phyloP scores from a whole-genome alignment of 495 filamentous ascomycete species.

The Aspergillus diversus region DNA sequence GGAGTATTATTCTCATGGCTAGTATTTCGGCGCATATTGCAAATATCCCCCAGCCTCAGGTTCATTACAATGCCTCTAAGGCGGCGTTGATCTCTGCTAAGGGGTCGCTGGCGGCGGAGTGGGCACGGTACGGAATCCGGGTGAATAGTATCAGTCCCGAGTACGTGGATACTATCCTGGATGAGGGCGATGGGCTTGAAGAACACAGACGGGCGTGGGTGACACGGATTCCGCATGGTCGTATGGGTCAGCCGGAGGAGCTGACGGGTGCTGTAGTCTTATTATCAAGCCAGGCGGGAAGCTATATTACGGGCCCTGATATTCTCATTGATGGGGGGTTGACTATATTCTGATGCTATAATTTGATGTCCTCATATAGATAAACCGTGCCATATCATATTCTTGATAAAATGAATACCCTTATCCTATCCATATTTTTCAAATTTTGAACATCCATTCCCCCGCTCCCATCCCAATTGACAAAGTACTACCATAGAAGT shows the following conservation, averaged over 20 bases:
- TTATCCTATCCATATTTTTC: too few relatives aligned
- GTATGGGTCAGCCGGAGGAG: conserved; percentile 4
- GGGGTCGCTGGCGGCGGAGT: conserved; percentile 43
- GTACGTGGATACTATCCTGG: conserved; percentile 78
- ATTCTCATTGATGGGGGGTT: conserved; percentile 3
- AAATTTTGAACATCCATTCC: too few relatives aligned
- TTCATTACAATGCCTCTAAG: conserved; percentile 48
- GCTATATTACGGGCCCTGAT: conserved; percentile 1
- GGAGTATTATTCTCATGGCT: conserved; percentile 65
- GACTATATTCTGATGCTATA: background rate
- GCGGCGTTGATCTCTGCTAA: conserved; percentile 39
- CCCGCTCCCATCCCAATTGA: too few relatives aligned
- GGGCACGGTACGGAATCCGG: conserved; percentile 59
- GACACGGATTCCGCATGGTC: background rate
- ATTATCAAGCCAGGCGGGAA: background rate
- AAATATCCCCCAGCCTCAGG: conserved; percentile 49
- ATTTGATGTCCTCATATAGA: background rate
- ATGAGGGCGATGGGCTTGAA: conserved; percentile 63
- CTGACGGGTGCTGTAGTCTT: background rate
- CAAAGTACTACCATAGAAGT: too few relatives aligned
- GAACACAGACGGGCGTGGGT: conserved; percentile 46
- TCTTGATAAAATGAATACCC: too few relatives aligned
- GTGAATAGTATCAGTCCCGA: conserved; percentile 72
- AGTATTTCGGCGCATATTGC: conserved; percentile 66
- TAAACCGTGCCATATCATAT: too few relatives aligned